Percentiles rank a stretch among this genome's conserved stretches.
These are phyloP conservation scores for Craspedostauros australis DNA, from an alignment of 108 stramenopile species.

Conservation along the genomic window DNA sequence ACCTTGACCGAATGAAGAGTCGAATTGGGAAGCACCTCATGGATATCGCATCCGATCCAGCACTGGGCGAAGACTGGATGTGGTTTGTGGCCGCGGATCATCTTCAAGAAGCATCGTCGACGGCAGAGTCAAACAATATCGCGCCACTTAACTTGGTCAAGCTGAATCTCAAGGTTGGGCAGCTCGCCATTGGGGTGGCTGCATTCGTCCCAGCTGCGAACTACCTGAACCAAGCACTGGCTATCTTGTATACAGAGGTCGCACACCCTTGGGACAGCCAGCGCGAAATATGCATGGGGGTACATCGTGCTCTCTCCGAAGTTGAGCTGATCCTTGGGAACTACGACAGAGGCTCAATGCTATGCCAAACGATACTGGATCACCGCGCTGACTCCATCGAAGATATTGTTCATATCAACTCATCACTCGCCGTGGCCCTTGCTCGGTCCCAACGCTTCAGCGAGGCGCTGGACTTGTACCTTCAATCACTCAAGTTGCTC, in stretches of 20 bases:
- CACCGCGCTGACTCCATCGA: constrained; percentile 6
- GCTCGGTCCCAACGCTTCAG: constrained; percentile 8
- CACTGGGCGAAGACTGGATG: too few species aligned
- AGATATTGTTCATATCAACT: constrained; percentile 18
- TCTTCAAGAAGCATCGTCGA: constrained; percentile 7
- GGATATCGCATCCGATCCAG: too few species aligned
- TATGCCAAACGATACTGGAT: constrained; percentile 4
- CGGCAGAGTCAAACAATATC: too few species aligned
- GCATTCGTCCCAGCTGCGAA: constrained; percentile 22
- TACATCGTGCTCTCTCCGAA: constrained; percentile 14
- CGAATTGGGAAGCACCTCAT: constrained; percentile 36
- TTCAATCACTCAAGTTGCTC: constrained; percentile 5
- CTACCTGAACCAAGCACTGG: constrained; percentile 17
- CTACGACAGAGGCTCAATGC: constrained; percentile 8
- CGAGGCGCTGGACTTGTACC: constrained; percentile 11
- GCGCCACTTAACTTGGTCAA: constrained; percentile 10
- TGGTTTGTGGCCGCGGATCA: constrained; percentile 27
- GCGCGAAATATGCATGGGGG: constrained; percentile 21
- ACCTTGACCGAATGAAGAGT: constrained; percentile 29
- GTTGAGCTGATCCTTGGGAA: constrained; percentile 22
- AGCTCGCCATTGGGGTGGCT: constrained; percentile 12
- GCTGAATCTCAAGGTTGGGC: constrained; percentile 18
- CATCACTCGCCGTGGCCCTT: constrained; percentile 11
- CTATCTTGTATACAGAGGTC: too few species aligned
- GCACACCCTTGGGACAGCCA: constrained; percentile 20